Percentiles rank a stretch among this genome's conserved stretches.
Conservation (phyloP, 306 rosid genomes). For the Sicyos baderoa region DNA sequence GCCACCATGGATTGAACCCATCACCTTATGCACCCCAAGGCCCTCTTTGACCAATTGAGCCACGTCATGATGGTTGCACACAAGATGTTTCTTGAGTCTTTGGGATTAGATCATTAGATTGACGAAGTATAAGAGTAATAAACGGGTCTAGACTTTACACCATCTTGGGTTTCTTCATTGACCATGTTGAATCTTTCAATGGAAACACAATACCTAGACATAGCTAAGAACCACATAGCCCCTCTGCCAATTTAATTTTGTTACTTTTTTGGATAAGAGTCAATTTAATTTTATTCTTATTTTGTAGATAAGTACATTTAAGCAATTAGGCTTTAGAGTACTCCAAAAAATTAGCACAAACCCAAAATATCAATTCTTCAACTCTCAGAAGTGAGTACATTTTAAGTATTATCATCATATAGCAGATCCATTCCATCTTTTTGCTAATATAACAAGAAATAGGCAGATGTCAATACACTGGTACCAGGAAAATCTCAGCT, state of each 20-base stretch:
- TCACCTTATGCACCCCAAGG: too few relatives aligned
- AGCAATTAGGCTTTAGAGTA: not conserved
- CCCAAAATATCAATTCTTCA: too few relatives aligned
- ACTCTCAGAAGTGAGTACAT: not conserved
- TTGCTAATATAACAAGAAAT: not conserved
- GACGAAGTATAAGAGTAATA: not conserved
- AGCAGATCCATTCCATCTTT: not conserved
- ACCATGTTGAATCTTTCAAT: conserved; percentile 2
- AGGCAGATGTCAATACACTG: not conserved
- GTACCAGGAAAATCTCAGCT: conserved; percentile 7
- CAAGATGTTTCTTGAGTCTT: too few relatives aligned
- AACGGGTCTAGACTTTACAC: not conserved
- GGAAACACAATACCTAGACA: not conserved
- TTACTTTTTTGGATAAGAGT: not conserved
- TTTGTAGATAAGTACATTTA: not conserved
- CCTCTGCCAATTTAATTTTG: not conserved
- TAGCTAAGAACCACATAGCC: not conserved
- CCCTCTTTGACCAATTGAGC: too few relatives aligned
- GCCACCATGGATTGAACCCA: too few relatives aligned
- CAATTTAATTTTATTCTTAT: not conserved
- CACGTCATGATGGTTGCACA: too few relatives aligned
- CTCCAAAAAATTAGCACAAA: not conserved
- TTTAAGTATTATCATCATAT: not conserved
- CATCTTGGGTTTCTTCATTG: not conserved
- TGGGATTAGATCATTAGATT: too few relatives aligned